Evolutionary conservation across 2,329 filamentous ascomycete species (phyloP).

Genomic region (Aspergillus sp.): DNA sequence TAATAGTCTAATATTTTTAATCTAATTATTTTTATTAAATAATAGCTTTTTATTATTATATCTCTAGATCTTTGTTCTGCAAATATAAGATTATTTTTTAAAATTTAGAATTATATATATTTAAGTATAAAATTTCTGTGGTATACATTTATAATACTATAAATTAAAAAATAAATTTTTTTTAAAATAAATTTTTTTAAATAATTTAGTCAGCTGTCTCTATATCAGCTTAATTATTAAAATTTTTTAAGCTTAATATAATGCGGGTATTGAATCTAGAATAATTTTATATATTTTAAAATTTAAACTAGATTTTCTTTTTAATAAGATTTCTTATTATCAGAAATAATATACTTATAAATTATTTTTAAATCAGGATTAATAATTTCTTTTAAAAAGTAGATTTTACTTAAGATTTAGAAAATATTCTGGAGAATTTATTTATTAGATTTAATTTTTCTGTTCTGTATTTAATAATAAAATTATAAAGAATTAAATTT

Average conservation of each 20-base stretch:
- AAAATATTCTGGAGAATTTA: not conserved
- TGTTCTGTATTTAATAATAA: not conserved
- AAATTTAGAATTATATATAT: no score
- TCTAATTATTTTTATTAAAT: not conserved
- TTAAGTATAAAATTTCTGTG: no score
- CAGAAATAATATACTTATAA: not conserved
- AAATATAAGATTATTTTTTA: not conserved
- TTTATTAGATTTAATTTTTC: not conserved
- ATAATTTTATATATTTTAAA: not conserved
- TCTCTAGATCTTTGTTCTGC: not conserved
- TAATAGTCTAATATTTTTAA: not conserved
- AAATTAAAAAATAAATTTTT: no score
- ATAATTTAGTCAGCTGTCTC: no score
- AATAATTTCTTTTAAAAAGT: not conserved
- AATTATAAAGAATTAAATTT: not conserved
- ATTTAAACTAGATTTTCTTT: not conserved
- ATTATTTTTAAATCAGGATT: not conserved
- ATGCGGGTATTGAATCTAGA: not conserved
- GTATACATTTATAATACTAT: no score
- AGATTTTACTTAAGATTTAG: not conserved
- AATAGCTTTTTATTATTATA: not conserved
- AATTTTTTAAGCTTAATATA: no score
- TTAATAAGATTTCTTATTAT: not conserved
- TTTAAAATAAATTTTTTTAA: no score
- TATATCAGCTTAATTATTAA: no score